Percentiles rank a stretch among this genome's conserved stretches.
Conservation (phyloP, 331 rosid genomes). For the Cydonia oblonga region DNA sequence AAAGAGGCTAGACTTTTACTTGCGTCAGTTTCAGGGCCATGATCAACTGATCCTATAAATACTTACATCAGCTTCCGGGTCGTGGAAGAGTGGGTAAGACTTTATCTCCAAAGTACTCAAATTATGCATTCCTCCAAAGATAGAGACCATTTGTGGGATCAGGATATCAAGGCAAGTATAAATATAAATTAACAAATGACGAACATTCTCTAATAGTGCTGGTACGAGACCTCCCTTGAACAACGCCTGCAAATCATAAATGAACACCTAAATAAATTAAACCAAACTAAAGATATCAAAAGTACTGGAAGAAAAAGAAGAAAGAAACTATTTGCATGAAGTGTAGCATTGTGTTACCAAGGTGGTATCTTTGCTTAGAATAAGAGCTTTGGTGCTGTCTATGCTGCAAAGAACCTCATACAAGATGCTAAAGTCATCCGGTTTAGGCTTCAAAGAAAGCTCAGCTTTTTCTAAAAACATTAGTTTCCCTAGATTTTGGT, state of each 20-base stretch:
- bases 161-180: not conserved
- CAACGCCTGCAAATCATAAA: not conserved
- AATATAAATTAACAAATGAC: not conserved
- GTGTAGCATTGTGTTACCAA: too few species aligned
- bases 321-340: too few species aligned
- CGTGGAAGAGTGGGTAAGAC: too few species aligned
- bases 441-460: not conserved
- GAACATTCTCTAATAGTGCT: not conserved
- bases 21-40: too few species aligned
- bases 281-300: too few species aligned
- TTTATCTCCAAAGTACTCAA: not conserved
- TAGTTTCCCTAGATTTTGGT: not conserved
- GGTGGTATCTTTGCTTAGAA: not conserved
- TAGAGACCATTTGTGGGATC: not conserved
- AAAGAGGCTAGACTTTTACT: not conserved
- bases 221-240: not conserved
- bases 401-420: not conserved
- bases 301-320: not conserved
- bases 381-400: not conserved
- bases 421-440: not conserved
- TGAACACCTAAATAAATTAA: too few species aligned
- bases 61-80: too few species aligned
- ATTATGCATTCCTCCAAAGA: not conserved
- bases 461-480: not conserved
- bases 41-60: too few species aligned